Conservation (phyloP, 768 basidiomycete species). For the Pulveroboletus sp. region DNA sequence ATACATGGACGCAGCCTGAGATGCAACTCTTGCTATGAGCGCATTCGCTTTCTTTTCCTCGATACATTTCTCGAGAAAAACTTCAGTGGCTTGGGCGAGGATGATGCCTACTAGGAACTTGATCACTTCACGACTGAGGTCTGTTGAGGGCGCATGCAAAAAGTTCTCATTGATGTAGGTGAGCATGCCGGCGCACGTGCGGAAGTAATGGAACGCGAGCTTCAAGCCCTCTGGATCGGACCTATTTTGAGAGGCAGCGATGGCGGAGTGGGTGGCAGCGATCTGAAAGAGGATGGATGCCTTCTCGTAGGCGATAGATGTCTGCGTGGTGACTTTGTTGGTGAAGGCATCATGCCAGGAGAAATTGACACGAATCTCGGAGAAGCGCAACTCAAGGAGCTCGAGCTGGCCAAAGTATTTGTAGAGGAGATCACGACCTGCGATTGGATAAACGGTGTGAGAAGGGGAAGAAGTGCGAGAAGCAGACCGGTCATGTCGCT, state of each 20-base stretch:
- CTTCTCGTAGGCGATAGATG: conserved; percentile 97
- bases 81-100: conserved; percentile 90
- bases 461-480: background rate
- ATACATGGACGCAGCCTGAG: conserved; percentile 81
- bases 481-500: conserved; percentile 86
- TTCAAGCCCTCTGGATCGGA: conserved; percentile 90
- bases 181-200: conserved; percentile 91
- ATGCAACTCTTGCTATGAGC: conserved; percentile 78
- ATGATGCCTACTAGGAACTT: conserved; percentile 88
- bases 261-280: conserved; percentile 87
- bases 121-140: conserved; percentile 90
- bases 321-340: conserved; percentile 87
- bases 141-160: conserved; percentile 93
- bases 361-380: conserved; percentile 94
- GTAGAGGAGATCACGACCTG: conserved; percentile 90
- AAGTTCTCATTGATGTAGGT: conserved; percentile 99
- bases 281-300: conserved; percentile 97
- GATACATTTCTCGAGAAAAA: conserved; percentile 92
- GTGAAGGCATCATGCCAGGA: conserved; percentile 98
- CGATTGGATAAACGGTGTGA: background rate
- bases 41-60: conserved; percentile 84
- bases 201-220: conserved; percentile 87
- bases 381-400: conserved; percentile 91
- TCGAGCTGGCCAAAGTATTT: conserved; percentile 99
- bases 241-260: conserved; percentile 80